These are phyloP conservation scores for Debaryomyces singareniensis DNA, from an alignment of 1,139 yeast genomes.

Conservation along the genomic window DNA sequence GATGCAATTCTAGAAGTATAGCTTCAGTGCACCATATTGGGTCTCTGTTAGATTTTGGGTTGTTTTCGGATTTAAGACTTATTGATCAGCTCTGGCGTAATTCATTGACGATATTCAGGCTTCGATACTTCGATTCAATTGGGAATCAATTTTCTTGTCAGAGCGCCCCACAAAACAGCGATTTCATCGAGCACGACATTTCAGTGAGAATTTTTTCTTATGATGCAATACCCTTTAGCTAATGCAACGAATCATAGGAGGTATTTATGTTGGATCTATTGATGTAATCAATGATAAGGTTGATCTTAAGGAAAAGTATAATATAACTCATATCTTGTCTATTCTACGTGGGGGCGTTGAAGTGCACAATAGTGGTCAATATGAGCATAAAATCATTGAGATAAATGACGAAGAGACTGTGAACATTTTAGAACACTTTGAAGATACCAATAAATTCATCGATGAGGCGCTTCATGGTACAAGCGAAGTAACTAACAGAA, in stretches of 20 bases:
- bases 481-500: conserved; percentile 20
- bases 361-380: conserved; percentile 36
- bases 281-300: conserved; percentile 42
- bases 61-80: too few relatives aligned
- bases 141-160: too few relatives aligned
- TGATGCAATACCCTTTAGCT: too few relatives aligned
- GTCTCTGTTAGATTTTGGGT: too few relatives aligned
- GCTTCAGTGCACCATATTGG: too few relatives aligned
- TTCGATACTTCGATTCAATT: too few relatives aligned
- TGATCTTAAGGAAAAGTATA: conserved; percentile 36
- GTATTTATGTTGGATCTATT: conserved; percentile 55
- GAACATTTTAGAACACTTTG: conserved; percentile 58
- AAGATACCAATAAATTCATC: conserved; percentile 59
- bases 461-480: conserved; percentile 47
- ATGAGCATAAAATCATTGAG: conserved; percentile 56
- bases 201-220: too few relatives aligned
- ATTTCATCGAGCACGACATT: too few relatives aligned
- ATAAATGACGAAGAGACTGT: conserved; percentile 62
- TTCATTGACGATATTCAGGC: too few relatives aligned
- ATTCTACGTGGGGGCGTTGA: conserved; percentile 62
- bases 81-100: too few relatives aligned
- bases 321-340: conserved; percentile 66
- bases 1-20: too few relatives aligned
- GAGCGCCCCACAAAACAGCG: too few relatives aligned
- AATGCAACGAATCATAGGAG: conserved; percentile 53